Conservation (phyloP, 805 yeast genomes). For the Myxozyma mucilagina region DNA sequence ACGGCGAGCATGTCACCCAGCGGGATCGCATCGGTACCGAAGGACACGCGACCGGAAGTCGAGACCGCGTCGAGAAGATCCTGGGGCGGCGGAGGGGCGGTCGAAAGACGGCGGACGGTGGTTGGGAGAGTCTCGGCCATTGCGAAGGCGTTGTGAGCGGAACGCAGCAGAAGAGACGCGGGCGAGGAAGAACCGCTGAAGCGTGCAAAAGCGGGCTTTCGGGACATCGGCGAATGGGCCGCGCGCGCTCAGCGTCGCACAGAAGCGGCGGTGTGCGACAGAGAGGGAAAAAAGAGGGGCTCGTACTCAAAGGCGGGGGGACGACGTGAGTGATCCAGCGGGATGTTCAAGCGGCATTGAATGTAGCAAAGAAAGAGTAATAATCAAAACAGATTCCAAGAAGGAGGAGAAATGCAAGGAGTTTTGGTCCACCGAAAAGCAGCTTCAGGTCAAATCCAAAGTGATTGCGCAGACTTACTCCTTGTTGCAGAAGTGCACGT, state of each 20-base stretch:
- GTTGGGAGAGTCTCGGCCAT: slow-evolving; percentile 19
- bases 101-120: slow-evolving; percentile 20
- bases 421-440: too few species aligned
- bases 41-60: slow-evolving; percentile 12
- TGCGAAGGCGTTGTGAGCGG: slow-evolving; percentile 6
- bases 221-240: slow-evolving; percentile 1
- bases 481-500: too few species aligned
- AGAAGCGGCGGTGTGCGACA: not conserved
- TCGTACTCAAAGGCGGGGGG: not conserved
- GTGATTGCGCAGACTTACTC: too few species aligned
- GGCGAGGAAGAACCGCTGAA: slow-evolving; percentile 1
- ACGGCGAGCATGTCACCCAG: slow-evolving; percentile 7
- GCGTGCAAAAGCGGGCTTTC: not conserved
- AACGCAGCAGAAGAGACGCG: slow-evolving; percentile 4
- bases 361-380: too few species aligned
- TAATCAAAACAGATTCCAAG: too few species aligned
- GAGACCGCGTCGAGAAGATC: slow-evolving; percentile 16
- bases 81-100: slow-evolving; percentile 23
- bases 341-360: too few species aligned
- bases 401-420: too few species aligned
- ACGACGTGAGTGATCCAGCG: too few species aligned
- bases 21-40: slow-evolving; percentile 12
- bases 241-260: not conserved
- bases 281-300: not conserved
- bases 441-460: too few species aligned